Evolutionary conservation across 805 yeast genomes (phyloP).

Genomic region (Jamesozyma hellenica): DNA sequence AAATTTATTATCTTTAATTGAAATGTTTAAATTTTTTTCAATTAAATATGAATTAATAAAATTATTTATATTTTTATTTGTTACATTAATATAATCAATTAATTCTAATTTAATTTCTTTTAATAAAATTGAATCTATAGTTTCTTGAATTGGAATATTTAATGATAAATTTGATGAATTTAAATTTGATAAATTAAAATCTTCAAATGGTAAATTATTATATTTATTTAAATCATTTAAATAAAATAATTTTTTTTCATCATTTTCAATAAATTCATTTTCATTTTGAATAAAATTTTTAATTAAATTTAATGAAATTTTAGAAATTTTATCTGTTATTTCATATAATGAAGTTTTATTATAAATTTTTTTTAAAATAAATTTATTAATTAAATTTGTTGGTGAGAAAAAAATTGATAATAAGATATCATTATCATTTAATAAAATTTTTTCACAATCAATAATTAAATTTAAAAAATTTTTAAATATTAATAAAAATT

Average conservation of each 20-base stretch:
- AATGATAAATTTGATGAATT: too few relatives aligned
- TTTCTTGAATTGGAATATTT: neutral
- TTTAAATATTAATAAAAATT: conserved; percentile 3
- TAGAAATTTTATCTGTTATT: conserved; percentile 2
- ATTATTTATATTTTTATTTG: conserved; percentile 4
- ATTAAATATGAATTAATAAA: conserved; percentile 1
- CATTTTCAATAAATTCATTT: neutral
- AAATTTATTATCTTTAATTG: too few relatives aligned
- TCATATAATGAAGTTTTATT: conserved; percentile 3
- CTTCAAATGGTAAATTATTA: conserved; percentile 1
- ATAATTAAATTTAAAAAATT: neutral
- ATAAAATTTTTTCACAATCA: neutral
- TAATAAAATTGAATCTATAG: neutral
- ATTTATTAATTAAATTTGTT: conserved; percentile 1
- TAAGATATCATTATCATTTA: conserved; percentile 2
- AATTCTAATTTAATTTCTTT: conserved; percentile 9
- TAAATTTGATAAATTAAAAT: neutral
- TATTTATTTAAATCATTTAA: neutral
- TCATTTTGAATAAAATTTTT: conserved; percentile 1
- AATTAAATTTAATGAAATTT: conserved; percentile 1
- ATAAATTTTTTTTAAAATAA: conserved; percentile 2
- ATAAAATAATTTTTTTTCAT: neutral
- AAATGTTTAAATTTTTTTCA: conserved; percentile 2
- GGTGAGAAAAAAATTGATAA: conserved; percentile 9
- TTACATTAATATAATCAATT: conserved; percentile 8